These are phyloP conservation scores for Arbutus unedo DNA, from an alignment of 148 eudicot genomes.

Conservation along the genomic window DNA sequence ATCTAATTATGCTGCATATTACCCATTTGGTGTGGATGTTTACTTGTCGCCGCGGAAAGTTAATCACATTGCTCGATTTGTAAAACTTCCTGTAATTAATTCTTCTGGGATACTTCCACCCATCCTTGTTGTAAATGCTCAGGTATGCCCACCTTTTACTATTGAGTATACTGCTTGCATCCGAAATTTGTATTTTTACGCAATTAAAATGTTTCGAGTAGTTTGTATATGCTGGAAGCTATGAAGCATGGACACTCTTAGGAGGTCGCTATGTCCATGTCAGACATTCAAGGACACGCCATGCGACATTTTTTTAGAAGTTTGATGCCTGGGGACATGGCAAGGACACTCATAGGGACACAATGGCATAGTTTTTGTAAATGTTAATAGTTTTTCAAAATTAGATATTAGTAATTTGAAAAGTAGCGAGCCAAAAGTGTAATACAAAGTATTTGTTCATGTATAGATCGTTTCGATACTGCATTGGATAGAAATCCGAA, in stretches of 20 bases:
- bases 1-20: conserved; percentile 65
- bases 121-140: conserved; percentile 90
- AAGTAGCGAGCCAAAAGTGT: too few species aligned
- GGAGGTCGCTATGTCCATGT: too few species aligned
- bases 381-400: too few species aligned
- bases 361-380: too few species aligned
- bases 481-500: too few species aligned
- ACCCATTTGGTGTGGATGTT: conserved; percentile 86
- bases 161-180: background rate
- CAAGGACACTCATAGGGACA: too few species aligned
- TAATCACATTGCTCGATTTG: conserved; percentile 82
- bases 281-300: too few species aligned
- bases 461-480: too few species aligned
- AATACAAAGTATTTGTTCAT: too few species aligned
- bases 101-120: conserved; percentile 65
- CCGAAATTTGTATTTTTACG: background rate
- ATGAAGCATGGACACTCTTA: background rate
- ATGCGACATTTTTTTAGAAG: too few species aligned
- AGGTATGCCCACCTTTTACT: conserved; percentile 39
- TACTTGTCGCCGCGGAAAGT: conserved; percentile 77
- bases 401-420: too few species aligned
- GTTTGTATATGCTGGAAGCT: background rate
- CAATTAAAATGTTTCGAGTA: conserved; percentile 1
- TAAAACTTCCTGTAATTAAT: conserved; percentile 65
- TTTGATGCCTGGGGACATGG: too few species aligned